Base-by-base conservation (phyloP, 495 filamentous ascomycete genomes). In the Penicillium coprophilum region DNA sequence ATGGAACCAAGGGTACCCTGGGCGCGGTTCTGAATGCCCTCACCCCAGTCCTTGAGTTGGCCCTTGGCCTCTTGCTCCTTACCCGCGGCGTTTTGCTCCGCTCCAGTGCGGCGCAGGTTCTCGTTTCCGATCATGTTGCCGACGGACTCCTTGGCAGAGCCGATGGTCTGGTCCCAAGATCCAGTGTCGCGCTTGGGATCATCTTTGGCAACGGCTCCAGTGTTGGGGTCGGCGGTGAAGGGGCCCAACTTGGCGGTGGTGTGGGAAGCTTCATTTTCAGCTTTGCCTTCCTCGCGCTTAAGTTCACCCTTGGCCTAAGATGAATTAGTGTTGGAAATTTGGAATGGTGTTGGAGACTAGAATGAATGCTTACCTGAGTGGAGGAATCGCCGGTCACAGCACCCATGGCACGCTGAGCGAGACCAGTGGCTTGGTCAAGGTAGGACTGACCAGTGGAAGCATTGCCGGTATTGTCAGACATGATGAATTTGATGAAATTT, bases 101-200 rank as follows among this genome's bases (percentile, higher is more conserved):
- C 80, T 21, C 92, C 92, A 28, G 85, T 66, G 46, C 82, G 79
- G 71, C 90, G 91, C 46, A 97, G 71, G 44, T 68, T 79, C 74
- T 94, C 87, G 56, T 82, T 82, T 56, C 93, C 93, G 47, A 92
- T 56, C 11, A 91, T 45, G 59, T 85, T 85, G 53, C 93, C 93
- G 6, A 95, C 49, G 28, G 83, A 77, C 66, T 96, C 91, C 81
- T 97, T 97, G 39, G 82, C 86, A 0, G 89, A 83, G 53, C 93
- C 93, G 38, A 92, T 59, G 39, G 88, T 94, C 75, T 97, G 92
- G 76, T 96, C 89, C 83, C 88, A 92, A 38, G 80, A 77, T 31
- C 92, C 93, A 6, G 81, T 70, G 17, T 77, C 68, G 58, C 92
- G 89, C 71, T 92, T 76, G 8, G 84, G 78, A 69, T 91, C 76